Evolutionary conservation across 1,139 yeast species (phyloP).

Genomic region (Entelexis paramagnoliae): DNA sequence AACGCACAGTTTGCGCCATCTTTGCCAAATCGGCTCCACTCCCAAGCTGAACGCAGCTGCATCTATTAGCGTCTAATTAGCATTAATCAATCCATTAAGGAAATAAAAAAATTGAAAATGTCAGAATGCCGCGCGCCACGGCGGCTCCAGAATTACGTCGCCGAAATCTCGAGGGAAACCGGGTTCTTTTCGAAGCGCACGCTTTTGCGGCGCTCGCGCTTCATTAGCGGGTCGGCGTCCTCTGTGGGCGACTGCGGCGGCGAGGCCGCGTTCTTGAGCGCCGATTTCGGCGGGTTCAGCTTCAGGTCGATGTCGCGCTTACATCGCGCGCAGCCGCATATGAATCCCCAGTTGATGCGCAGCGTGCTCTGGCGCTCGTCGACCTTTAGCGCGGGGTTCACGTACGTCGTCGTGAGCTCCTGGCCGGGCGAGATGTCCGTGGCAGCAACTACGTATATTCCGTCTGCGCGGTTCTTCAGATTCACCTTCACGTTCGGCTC

Average conservation of each 20-base stretch:
- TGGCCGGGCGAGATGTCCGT: constrained; percentile 53
- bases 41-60: no score
- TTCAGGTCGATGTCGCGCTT: constrained; percentile 36
- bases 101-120: no score
- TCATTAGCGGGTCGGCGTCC: constrained; percentile 5
- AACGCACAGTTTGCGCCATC: no score
- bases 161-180: constrained; percentile 30
- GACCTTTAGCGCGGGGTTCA: constrained; percentile 54
- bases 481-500: constrained; percentile 55
- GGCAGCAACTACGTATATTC: constrained; percentile 51
- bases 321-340: constrained; percentile 62
- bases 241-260: constrained; percentile 8
- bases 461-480: constrained; percentile 34
- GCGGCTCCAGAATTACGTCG: no score
- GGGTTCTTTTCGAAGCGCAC: constrained; percentile 58
- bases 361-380: constrained; percentile 56
- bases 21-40: no score
- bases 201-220: constrained; percentile 51
- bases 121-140: no score
- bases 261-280: constrained; percentile 9
- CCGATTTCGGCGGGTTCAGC: constrained; percentile 11
- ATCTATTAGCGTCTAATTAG: no score
- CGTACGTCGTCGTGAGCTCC: constrained; percentile 61
- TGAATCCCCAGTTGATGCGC: constrained; percentile 74
- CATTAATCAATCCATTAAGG: no score